Evolutionary conservation across 495 filamentous ascomycete species (phyloP).

Genomic region (Clavariopsis aquatica): DNA sequence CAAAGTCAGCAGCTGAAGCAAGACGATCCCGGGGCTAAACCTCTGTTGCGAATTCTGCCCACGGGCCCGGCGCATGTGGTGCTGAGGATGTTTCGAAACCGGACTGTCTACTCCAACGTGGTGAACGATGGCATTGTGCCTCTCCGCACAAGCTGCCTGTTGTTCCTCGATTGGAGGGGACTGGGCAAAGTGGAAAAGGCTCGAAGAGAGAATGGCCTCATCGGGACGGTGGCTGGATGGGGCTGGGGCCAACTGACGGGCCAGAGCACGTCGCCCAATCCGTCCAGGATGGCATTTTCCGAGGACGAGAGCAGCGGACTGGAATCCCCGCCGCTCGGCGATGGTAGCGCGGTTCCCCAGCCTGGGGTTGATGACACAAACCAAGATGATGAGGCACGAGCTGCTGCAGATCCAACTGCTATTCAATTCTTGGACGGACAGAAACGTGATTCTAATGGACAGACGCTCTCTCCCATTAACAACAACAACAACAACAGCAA

Average conservation of each 20-base stretch:
- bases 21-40: slow-evolving; percentile 77
- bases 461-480: slow-evolving; percentile 45
- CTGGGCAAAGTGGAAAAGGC: slow-evolving; percentile 93
- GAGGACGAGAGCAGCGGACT: slow-evolving; percentile 34
- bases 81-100: slow-evolving; percentile 81
- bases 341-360: slow-evolving; percentile 56
- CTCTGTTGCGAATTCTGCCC: slow-evolving; percentile 84
- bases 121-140: slow-evolving; percentile 99
- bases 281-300: slow-evolving; percentile 41
- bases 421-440: slow-evolving; percentile 33
- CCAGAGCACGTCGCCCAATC: slow-evolving; percentile 63
- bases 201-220: slow-evolving; percentile 82
- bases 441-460: slow-evolving; percentile 47
- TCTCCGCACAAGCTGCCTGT: slow-evolving; percentile 85
- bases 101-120: slow-evolving; percentile 95
- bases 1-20: slow-evolving; percentile 62
- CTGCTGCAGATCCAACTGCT: slow-evolving; percentile 34
- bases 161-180: slow-evolving; percentile 98
- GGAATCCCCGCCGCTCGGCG: slow-evolving; percentile 36
- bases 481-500: too few relatives aligned
- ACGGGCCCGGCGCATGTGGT: slow-evolving; percentile 90
- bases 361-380: slow-evolving; percentile 56
- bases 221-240: slow-evolving; percentile 89
- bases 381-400: slow-evolving; percentile 52
- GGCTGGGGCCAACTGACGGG: slow-evolving; percentile 95